phyloP scores from a whole-genome alignment of 164 flowering plant species.

The Akebia trifoliata region DNA sequence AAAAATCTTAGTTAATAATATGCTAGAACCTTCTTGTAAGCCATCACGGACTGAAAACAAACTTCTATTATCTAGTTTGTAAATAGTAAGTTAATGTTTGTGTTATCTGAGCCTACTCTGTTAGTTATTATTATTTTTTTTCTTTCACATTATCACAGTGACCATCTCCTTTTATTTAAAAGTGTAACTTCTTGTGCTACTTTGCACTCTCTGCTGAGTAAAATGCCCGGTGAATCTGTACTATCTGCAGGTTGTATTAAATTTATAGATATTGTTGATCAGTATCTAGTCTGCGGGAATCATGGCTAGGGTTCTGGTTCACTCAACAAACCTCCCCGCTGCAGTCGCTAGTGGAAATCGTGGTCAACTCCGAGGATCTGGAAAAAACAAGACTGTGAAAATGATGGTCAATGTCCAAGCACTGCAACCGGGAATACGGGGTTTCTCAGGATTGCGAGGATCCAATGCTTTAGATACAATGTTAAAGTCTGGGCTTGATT shows the following conservation, averaged over 20 bases:
- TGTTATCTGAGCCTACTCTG: too few species aligned
- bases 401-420: constrained; percentile 36
- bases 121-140: too few species aligned
- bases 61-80: too few species aligned
- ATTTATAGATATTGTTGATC: too few species aligned
- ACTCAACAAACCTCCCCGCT: constrained; percentile 43
- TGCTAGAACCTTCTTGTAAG: too few species aligned
- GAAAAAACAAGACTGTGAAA: constrained; percentile 29
- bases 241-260: background rate
- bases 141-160: too few species aligned
- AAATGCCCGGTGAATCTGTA: background rate
- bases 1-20: too few species aligned
- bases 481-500: constrained; percentile 23
- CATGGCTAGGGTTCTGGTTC: constrained; percentile 66
- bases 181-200: background rate
- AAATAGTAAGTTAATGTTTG: too few species aligned
- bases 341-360: constrained; percentile 26
- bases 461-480: constrained; percentile 35
- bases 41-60: too few species aligned
- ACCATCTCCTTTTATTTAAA: too few species aligned
- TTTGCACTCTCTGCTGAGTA: background rate
- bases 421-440: constrained; percentile 25
- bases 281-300: too few species aligned
- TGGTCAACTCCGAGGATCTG: constrained; percentile 35
- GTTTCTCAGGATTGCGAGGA: constrained; percentile 48